Base-by-base conservation (phyloP, 139 green algal species). In the Chlamydomonas asymmetrica region DNA sequence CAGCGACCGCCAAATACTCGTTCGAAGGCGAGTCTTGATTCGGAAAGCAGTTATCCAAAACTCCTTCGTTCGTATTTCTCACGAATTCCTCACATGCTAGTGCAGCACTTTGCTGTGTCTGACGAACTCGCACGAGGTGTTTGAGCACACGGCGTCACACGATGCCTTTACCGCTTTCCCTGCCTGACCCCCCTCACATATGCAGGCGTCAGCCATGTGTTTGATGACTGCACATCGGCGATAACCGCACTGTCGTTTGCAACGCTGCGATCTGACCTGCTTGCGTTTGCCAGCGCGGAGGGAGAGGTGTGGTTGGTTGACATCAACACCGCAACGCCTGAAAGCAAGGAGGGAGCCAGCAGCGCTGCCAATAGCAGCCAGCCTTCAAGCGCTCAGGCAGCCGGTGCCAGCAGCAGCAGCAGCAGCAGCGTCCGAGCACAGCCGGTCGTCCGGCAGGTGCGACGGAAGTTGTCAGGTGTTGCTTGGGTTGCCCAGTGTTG, bases 1-100 rank as follows among this genome's bases (percentile, higher is more conserved):
- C 70, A 1, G 70, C 70, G 20, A 76, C 70, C 5, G 70, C 67
- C 29, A 76, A 76, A 34, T 76, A 76, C 57, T 68, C 56, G 4
- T 76, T 76, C 29, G 70, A 76, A 52, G 45, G 45, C 45, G 45
- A 10, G 45, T 13, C 45, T 25, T 52, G 45, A 16, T 52, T 52
- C 13, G 13, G 45, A 16, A 1, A 25, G 45, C 45, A 25, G 45
- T 16, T 25, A 52, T 52, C 45, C 13, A 10, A 52, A 25, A 10
- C 45, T 52, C 45, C 45, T 52, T 16, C 45, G 13, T 52, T 25
- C 45, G 18, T 16, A 10, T 16, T 16, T 16, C 18, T 13, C 13
- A 10, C 45, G 13, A 10, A 25, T 16, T 25, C 45, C 45, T 25
- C 45, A 52, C 45, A 25, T 16, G 45, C 0, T 13, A 10, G 1